Percentiles rank a stretch among this genome's conserved stretches.
These are phyloP conservation scores for Aureobasidium sp. DNA, from an alignment of 2,329 filamentous ascomycete genomes.

Conservation along the genomic window DNA sequence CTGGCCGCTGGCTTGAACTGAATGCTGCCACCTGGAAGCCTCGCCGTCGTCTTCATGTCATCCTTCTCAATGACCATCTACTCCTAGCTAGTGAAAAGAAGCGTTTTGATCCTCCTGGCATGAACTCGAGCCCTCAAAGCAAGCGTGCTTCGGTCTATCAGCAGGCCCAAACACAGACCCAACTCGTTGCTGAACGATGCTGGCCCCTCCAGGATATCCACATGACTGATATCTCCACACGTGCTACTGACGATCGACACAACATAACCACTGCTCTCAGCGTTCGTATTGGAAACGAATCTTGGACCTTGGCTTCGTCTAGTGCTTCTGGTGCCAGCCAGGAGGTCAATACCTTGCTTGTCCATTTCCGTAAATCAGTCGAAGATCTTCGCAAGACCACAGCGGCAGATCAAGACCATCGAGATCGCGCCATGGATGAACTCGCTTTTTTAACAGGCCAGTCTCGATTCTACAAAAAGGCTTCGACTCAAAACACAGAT, in stretches of 20 bases:
- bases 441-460: constrained; percentile 25
- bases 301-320: constrained; percentile 83
- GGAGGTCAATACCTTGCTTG: constrained; percentile 72
- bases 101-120: constrained; percentile 51
- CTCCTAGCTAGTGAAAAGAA: constrained; percentile 92
- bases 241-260: constrained; percentile 40
- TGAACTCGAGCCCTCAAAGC: constrained; percentile 20
- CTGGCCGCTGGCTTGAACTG: constrained; percentile 87
- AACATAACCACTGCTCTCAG: constrained; percentile 70
- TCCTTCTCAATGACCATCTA: constrained; percentile 88
- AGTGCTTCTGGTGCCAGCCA: constrained; percentile 56
- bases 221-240: constrained; percentile 70
- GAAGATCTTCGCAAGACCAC: constrained; percentile 83
- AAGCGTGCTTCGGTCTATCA: constrained; percentile 26
- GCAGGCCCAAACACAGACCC: constrained; percentile 37
- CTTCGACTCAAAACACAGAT: constrained; percentile 41
- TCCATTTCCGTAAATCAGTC: constrained; percentile 85
- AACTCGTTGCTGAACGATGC: constrained; percentile 86
- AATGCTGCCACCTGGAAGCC: constrained; percentile 98
- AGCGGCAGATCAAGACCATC: constrained; percentile 79
- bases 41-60: constrained; percentile 77
- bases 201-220: constrained; percentile 92
- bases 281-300: constrained; percentile 80
- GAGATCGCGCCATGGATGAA: constrained; percentile 52
- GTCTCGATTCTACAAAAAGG: constrained; percentile 58